Conservation (phyloP, 306 rosid species). For the Sesbania bispinosa region DNA sequence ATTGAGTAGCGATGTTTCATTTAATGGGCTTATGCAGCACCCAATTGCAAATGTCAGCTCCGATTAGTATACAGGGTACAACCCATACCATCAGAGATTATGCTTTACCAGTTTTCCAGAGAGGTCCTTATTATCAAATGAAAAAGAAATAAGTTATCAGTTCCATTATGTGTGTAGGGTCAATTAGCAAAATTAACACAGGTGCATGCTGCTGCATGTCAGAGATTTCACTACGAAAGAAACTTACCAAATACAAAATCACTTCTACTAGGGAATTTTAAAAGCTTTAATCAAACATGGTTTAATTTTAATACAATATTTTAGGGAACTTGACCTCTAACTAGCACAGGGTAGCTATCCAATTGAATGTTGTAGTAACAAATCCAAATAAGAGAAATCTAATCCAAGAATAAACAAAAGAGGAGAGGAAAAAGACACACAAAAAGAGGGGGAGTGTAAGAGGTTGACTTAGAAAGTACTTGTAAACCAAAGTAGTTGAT, state of each 20-base stretch:
- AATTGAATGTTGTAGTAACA: conserved; percentile 1
- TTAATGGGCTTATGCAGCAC: no score
- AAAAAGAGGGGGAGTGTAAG: conserved; percentile 2
- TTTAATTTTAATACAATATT: not conserved
- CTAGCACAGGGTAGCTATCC: not conserved
- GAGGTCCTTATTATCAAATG: no score
- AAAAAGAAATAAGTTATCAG: no score
- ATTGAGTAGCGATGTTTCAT: no score
- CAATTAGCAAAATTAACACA: no score
- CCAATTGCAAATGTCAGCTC: no score
- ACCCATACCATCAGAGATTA: no score
- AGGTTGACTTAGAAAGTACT: conserved; percentile 45
- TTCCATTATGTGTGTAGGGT: no score
- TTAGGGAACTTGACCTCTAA: not conserved
- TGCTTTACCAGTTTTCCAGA: no score
- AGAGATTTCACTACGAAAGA: not conserved
- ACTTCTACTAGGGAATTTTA: not conserved
- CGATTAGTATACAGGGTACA: no score
- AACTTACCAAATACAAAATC: not conserved
- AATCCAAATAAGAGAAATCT: not conserved
- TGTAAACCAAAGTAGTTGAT: conserved; percentile 97
- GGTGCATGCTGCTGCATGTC: no score
- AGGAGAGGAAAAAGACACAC: not conserved
- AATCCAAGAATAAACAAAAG: conserved; percentile 2
- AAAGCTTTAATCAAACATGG: not conserved